Conservation (phyloP, 768 basidiomycete genomes). For the Suillus clintonianus region DNA sequence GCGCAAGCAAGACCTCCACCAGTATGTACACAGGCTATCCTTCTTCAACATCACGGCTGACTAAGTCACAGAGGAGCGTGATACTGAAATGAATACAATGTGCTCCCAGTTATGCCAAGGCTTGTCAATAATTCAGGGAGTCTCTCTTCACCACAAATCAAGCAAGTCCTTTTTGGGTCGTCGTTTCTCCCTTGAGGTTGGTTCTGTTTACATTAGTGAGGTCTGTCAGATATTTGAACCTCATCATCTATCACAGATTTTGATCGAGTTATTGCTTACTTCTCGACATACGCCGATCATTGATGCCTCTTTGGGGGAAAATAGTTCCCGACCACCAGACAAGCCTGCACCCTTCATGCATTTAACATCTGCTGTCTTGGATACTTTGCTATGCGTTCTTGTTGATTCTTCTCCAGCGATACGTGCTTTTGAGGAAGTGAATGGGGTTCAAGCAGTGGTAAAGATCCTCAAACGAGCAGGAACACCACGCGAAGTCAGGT, state of each 20-base stretch:
- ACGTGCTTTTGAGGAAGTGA: conserved; percentile 74
- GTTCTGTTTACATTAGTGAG: conserved; percentile 15
- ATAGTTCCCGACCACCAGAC: conserved; percentile 21
- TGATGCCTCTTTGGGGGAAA: conserved; percentile 13
- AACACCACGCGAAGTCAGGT: conserved; percentile 89
- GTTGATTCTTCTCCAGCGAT: conserved; percentile 80
- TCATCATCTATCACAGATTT: conserved; percentile 47
- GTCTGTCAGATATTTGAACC: background rate
- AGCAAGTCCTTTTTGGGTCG: conserved; percentile 75
- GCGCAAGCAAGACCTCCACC: conserved; percentile 45
- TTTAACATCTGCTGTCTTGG: conserved; percentile 76
- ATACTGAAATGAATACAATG: conserved; percentile 49
- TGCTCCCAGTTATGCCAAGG: conserved; percentile 57
- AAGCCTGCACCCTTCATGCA: conserved; percentile 31
- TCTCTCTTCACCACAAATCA: conserved; percentile 63
- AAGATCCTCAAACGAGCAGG: conserved; percentile 84
- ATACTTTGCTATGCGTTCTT: conserved; percentile 85
- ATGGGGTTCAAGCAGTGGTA: conserved; percentile 82
- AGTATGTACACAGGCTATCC: conserved; percentile 36
- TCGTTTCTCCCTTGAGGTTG: conserved; percentile 67
- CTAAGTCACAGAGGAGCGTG: conserved; percentile 38
- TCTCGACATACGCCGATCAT: conserved; percentile 60
- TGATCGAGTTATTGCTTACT: conserved; percentile 69
- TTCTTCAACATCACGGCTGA: conserved; percentile 3
- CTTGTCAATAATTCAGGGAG: conserved; percentile 76